A percentile compares a stretch with the other conserved stretches of the same genome.
These are phyloP conservation scores for Onygena corvina DNA, from an alignment of 2,329 filamentous ascomycete genomes.

Conservation along the genomic window DNA sequence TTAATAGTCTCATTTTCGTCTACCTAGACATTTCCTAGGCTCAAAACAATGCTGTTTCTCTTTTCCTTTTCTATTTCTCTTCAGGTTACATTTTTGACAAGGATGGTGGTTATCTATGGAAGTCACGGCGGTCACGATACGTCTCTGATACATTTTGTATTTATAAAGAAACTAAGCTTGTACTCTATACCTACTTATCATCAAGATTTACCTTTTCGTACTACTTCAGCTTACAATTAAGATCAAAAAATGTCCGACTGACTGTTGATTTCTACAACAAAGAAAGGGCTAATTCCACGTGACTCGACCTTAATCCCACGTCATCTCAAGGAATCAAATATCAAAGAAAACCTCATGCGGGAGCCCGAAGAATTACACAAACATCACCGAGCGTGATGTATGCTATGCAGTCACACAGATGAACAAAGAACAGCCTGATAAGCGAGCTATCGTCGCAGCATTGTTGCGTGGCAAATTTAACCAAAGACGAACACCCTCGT, in stretches of 20 bases:
- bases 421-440: too few species aligned
- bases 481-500: slow-evolving; percentile 77
- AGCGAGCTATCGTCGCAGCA: too few species aligned
- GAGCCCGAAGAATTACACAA: too few species aligned
- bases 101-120: neutral
- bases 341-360: too few species aligned
- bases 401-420: too few species aligned
- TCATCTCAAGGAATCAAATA: neutral
- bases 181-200: neutral
- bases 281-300: too few species aligned
- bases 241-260: too few species aligned
- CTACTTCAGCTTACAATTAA: too few species aligned
- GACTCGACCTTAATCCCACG: neutral
- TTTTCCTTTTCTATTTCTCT: neutral
- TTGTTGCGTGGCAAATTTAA: slow-evolving; percentile 16
- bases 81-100: neutral
- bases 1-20: slow-evolving; percentile 1
- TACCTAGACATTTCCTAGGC: neutral
- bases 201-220: neutral
- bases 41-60: neutral
- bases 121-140: neutral
- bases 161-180: neutral
- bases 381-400: too few species aligned
- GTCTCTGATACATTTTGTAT: neutral
- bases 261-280: too few species aligned